Evolutionary conservation across 2,329 filamentous ascomycete genomes (phyloP).

Genomic region (Colletotrichum kahawae): DNA sequence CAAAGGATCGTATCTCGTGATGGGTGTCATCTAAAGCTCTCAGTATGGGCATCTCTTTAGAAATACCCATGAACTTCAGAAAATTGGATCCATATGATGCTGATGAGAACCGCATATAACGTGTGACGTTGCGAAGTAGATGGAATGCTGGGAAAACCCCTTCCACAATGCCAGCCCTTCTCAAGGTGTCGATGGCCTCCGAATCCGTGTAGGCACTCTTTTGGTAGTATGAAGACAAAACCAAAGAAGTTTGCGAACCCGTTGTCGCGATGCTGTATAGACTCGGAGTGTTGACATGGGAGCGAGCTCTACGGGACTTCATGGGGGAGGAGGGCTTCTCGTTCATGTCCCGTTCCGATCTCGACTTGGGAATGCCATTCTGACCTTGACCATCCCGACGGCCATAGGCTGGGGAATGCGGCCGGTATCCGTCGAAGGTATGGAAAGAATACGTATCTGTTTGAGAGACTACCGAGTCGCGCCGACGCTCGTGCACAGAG

Average conservation of each 20-base stretch:
- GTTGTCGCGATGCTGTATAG: slow-evolving; percentile 66
- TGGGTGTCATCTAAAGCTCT: slow-evolving; percentile 54
- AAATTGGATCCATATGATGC: slow-evolving; percentile 70
- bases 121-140: slow-evolving; percentile 64
- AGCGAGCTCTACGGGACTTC: slow-evolving; percentile 31
- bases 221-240: slow-evolving; percentile 53
- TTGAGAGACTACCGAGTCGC: slow-evolving; percentile 60
- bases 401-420: slow-evolving; percentile 47
- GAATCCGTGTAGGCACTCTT: slow-evolving; percentile 53
- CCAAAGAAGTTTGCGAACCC: slow-evolving; percentile 59
- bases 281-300: slow-evolving; percentile 51
- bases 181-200: slow-evolving; percentile 53
- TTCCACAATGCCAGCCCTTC: slow-evolving; percentile 58
- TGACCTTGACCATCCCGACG: slow-evolving; percentile 32
- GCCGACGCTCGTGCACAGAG: slow-evolving; percentile 54
- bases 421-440: slow-evolving; percentile 46
- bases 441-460: slow-evolving; percentile 61
- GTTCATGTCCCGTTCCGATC: slow-evolving; percentile 38
- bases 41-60: slow-evolving; percentile 50
- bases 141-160: slow-evolving; percentile 66
- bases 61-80: slow-evolving; percentile 66
- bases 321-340: slow-evolving; percentile 18
- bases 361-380: slow-evolving; percentile 33
- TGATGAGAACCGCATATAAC: slow-evolving; percentile 71
- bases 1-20: slow-evolving; percentile 67